phyloP scores from a whole-genome alignment of 2,329 filamentous ascomycete species.

The Rasamsonia emersonii region DNA sequence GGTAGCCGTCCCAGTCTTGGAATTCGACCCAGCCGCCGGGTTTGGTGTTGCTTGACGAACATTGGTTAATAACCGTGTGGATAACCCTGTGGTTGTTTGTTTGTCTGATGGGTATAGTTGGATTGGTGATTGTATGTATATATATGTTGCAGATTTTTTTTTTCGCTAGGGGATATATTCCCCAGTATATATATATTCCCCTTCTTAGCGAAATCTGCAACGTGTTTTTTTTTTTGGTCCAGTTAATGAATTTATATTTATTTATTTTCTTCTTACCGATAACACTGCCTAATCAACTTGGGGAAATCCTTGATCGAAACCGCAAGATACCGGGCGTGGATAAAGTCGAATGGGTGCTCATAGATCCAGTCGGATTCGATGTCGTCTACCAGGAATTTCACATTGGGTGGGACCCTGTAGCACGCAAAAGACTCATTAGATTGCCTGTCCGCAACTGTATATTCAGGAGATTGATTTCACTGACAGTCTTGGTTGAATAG shows the following conservation, averaged over 20 bases:
- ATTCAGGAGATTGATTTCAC: background rate
- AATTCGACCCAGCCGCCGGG: conserved; percentile 1
- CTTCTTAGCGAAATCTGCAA: too few relatives aligned
- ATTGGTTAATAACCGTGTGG: too few relatives aligned
- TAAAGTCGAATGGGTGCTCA: conserved; percentile 46
- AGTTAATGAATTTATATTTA: too few relatives aligned
- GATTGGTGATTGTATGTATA: too few relatives aligned
- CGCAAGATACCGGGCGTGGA: conserved; percentile 51
- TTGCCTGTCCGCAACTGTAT: background rate
- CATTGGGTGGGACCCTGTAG: conserved; percentile 45
- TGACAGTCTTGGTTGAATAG: conserved; percentile 5
- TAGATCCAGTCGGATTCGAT: conserved; percentile 50
- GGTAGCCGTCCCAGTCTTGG: background rate
- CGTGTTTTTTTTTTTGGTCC: too few relatives aligned
- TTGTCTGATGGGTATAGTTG: too few relatives aligned
- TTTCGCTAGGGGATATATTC: too few relatives aligned
- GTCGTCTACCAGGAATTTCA: conserved; percentile 51
- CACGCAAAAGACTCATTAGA: background rate
- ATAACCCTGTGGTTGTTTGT: too few relatives aligned
- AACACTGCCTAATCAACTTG: conserved; percentile 38
- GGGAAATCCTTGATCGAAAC: conserved; percentile 51
- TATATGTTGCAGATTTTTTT: too few relatives aligned
- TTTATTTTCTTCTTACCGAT: too few relatives aligned
- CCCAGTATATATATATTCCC: too few relatives aligned
- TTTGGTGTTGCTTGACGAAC: background rate